Evolutionary conservation across 2,329 filamentous ascomycete species (phyloP).

Genomic region (Stachybotrys echinatus): DNA sequence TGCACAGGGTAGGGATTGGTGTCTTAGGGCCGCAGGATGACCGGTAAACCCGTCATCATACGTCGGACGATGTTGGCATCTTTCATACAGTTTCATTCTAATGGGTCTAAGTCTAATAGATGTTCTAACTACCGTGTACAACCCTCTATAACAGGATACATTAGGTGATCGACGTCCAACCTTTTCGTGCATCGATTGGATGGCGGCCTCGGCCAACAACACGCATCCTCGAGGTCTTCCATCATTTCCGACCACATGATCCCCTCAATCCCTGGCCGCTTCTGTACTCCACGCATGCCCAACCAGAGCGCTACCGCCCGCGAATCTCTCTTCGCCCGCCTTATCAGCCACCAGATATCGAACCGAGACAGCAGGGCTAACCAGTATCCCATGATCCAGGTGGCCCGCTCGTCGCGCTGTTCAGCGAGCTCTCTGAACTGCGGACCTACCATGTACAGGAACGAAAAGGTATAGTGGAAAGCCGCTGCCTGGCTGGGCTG

Average conservation of each 20-base stretch:
- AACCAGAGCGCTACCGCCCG: slow-evolving; percentile 12
- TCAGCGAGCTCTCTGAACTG: slow-evolving; percentile 13
- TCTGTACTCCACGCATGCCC: slow-evolving; percentile 4
- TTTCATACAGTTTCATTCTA: too few species aligned
- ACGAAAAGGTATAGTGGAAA: slow-evolving; percentile 11
- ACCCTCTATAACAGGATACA: too few species aligned
- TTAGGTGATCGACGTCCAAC: too few species aligned
- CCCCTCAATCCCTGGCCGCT: slow-evolving; percentile 9
- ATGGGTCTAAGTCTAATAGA: too few species aligned
- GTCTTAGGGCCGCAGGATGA: slow-evolving; percentile 42
- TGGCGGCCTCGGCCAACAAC: neutral
- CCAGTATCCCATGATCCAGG: slow-evolving; percentile 18
- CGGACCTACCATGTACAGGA: slow-evolving; percentile 12
- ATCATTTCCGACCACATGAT: slow-evolving; percentile 14
- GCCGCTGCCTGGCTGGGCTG: slow-evolving; percentile 8
- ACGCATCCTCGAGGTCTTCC: slow-evolving; percentile 11
- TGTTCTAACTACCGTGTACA: too few species aligned
- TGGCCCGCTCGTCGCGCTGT: slow-evolving; percentile 11
- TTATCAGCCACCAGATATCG: slow-evolving; percentile 15
- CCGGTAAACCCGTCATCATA: neutral
- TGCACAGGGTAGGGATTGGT: slow-evolving; percentile 70
- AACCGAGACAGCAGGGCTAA: slow-evolving; percentile 16
- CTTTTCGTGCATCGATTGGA: neutral
- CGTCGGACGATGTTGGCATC: too few species aligned
- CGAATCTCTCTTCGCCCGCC: slow-evolving; percentile 10